Evolutionary conservation across 2,329 filamentous ascomycete species (phyloP).

Genomic region (Colletotrichum tabaci): DNA sequence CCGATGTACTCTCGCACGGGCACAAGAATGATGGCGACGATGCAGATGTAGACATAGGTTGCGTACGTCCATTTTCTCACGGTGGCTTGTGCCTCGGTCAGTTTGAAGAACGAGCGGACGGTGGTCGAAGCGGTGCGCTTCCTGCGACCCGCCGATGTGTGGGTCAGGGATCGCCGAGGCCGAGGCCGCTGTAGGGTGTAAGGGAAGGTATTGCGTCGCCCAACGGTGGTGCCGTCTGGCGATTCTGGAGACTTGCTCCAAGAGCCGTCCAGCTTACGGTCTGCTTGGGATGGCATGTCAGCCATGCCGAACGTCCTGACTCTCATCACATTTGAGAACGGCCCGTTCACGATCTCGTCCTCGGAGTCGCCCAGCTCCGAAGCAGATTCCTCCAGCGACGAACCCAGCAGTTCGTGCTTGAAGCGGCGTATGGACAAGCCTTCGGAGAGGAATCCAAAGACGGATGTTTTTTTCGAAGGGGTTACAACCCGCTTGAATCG

Average conservation of each 20-base stretch:
- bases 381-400: constrained; percentile 50
- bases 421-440: constrained; percentile 64
- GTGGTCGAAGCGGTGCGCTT: constrained; percentile 76
- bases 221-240: constrained; percentile 44
- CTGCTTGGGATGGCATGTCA: constrained; percentile 26
- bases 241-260: constrained; percentile 41
- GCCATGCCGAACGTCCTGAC: constrained; percentile 51
- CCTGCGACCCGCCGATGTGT: constrained; percentile 75
- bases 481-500: constrained; percentile 77
- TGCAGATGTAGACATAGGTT: constrained; percentile 79
- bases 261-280: constrained; percentile 14
- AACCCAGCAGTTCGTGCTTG: constrained; percentile 55
- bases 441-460: constrained; percentile 58
- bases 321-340: constrained; percentile 34
- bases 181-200: constrained; percentile 50
- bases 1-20: constrained; percentile 81
- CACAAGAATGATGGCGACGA: constrained; percentile 76
- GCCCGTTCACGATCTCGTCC: constrained; percentile 45
- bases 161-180: constrained; percentile 58
- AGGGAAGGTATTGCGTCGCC: constrained; percentile 69
- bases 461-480: constrained; percentile 52
- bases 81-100: constrained; percentile 84
- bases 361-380: constrained; percentile 51
- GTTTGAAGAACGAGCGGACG: constrained; percentile 80
- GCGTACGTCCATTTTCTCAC: constrained; percentile 89